These are phyloP conservation scores for Aureobasidium sp. DNA, from an alignment of 2,329 filamentous ascomycete species.

Conservation along the genomic window DNA sequence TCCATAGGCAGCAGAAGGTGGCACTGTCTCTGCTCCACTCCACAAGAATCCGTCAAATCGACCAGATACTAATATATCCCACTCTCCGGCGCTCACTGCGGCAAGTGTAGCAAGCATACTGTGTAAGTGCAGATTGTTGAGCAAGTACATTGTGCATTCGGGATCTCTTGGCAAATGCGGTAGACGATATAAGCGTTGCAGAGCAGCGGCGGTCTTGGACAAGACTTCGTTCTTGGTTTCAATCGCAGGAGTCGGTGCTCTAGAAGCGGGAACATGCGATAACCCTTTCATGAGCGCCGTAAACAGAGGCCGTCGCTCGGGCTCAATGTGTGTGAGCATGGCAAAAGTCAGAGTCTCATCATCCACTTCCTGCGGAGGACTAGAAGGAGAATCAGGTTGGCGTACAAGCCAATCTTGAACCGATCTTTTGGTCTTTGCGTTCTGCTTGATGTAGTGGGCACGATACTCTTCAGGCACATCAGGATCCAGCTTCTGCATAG, in stretches of 20 bases:
- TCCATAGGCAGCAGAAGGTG: slow-evolving; percentile 27
- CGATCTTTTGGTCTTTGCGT: slow-evolving; percentile 82
- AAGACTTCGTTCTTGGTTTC: slow-evolving; percentile 51
- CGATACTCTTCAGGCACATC: slow-evolving; percentile 91
- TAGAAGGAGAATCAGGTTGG: slow-evolving; percentile 65
- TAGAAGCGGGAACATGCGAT: slow-evolving; percentile 44
- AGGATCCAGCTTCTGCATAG: slow-evolving; percentile 76
- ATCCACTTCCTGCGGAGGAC: slow-evolving; percentile 80
- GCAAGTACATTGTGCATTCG: slow-evolving; percentile 76
- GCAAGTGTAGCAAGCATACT: slow-evolving; percentile 80
- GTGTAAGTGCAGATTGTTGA: slow-evolving; percentile 75
- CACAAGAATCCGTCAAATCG: slow-evolving; percentile 94
- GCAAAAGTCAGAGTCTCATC: slow-evolving; percentile 92
- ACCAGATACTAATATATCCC: slow-evolving; percentile 90
- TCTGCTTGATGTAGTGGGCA: slow-evolving; percentile 85
- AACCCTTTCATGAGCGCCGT: slow-evolving; percentile 66
- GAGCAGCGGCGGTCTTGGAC: slow-evolving; percentile 64
- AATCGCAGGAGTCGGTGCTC: slow-evolving; percentile 64
- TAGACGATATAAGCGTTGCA: slow-evolving; percentile 80
- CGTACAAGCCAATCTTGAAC: slow-evolving; percentile 85
- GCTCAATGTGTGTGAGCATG: slow-evolving; percentile 77
- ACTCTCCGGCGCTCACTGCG: slow-evolving; percentile 85
- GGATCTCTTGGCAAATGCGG: slow-evolving; percentile 69
- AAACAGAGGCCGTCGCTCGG: slow-evolving; percentile 71
- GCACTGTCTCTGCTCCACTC: slow-evolving; percentile 67